Conservation (phyloP, 1,139 yeast species). For the Nadsonia commutata region DNA sequence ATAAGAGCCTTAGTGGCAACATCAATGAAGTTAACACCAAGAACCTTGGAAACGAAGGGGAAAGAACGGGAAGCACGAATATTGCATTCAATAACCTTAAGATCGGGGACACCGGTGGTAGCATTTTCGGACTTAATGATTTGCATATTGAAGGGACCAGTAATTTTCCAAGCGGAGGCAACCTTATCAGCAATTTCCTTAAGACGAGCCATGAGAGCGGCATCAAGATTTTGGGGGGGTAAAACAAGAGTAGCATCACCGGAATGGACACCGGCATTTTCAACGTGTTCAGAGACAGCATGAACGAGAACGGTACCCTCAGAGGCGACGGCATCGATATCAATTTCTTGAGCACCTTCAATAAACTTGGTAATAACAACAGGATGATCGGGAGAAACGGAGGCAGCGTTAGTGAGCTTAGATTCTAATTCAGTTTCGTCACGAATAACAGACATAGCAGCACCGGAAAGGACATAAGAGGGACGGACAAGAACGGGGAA, state of each 20-base stretch:
- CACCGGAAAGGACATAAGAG: constrained; percentile 92
- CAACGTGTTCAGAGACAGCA: constrained; percentile 95
- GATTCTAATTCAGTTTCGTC: constrained; percentile 62
- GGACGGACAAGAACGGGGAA: constrained; percentile 97
- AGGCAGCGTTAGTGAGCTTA: constrained; percentile 74
- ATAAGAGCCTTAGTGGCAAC: constrained; percentile 82
- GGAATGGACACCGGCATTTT: constrained; percentile 96
- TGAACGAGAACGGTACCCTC: constrained; percentile 82
- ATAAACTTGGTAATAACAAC: constrained; percentile 94
- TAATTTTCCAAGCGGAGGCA: constrained; percentile 85
- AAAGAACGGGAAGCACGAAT: constrained; percentile 96
- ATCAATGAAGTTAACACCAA: constrained; percentile 86
- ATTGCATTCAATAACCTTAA: constrained; percentile 96
- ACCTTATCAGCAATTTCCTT: constrained; percentile 92
- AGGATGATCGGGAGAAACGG: constrained; percentile 90
- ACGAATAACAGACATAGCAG: constrained; percentile 92
- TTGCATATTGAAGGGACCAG: constrained; percentile 98
- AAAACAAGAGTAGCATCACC: constrained; percentile 94
- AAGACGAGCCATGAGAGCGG: constrained; percentile 76
- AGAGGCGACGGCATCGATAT: constrained; percentile 89
- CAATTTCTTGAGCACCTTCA: constrained; percentile 92
- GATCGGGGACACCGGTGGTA: constrained; percentile 58
- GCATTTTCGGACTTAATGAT: constrained; percentile 56
- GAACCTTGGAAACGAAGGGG: constrained; percentile 96
- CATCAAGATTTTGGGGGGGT: constrained; percentile 80